Evolutionary conservation across 2,329 filamentous ascomycete genomes (phyloP), one percentile per base, ranked within the genome.

Genomic region (Neonectria coccinea): DNA sequence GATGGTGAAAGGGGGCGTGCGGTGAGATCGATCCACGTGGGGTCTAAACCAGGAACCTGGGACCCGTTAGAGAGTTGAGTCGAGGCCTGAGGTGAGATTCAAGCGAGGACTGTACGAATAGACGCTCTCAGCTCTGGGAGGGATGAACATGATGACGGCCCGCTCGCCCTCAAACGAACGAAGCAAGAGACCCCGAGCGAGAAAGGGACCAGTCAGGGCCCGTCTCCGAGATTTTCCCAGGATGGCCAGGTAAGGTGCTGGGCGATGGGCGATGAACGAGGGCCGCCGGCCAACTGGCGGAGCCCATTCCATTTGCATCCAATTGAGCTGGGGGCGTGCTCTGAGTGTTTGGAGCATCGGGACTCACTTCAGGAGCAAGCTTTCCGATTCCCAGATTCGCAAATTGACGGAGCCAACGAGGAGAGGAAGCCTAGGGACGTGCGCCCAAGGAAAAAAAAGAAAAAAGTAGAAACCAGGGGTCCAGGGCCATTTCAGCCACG

Each of bases 191-290:
- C 50, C 31, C 47, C 22, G 57, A 45, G 29, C n/a, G 9, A 12
- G 42, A 48, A 48, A 29, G 42, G 44, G 31, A 33, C 39, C 20
- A 42, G 36, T n/a, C 14, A 25, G 18, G 16, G 14, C 18, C 41
- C 33, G 14, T 45, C 31, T 48, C 51, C 62, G 63, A 62, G 59
- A 59, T 62, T 65, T 65, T 65, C 54, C 63, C 36, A 62, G 63
- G 63, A 59, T 65, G 44, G 54, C 45, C 25, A 25, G 25, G 25
- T 25, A 25, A 25, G 22, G 22, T 25, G 6, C 25, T 25, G 25
- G 22, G 25, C 25, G 25, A 25, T 25, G 53, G 44, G 11, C 56
- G 44, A 36, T 65, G 42, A 48, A 51, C n/a, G 36, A 41, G 39
- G 53, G 44, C 27, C 56, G 44, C 42, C 55, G 42, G 41, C 29